phyloP scores from a whole-genome alignment of 2,329 filamentous ascomycete species.

The Thelonectria discophora region DNA sequence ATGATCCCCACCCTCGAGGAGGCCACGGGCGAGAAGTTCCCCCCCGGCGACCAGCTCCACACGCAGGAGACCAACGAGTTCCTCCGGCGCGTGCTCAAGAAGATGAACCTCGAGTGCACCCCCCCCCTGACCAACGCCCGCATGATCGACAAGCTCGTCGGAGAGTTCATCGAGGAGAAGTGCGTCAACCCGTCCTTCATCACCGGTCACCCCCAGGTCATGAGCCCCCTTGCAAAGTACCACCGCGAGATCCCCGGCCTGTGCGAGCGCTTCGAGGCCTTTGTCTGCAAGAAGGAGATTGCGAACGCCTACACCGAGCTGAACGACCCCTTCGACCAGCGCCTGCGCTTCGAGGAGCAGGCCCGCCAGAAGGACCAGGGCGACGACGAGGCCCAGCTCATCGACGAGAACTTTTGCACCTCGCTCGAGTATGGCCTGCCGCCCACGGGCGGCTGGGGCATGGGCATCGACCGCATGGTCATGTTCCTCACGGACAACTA shows the following conservation, averaged over 20 bases:
- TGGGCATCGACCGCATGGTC: constrained; percentile 92
- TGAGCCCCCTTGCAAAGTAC: constrained; percentile 97
- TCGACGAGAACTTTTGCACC: constrained; percentile 95
- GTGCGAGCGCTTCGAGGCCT: constrained; percentile 97
- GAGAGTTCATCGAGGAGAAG: constrained; percentile 93
- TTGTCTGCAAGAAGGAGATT: constrained; percentile 82
- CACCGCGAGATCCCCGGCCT: constrained; percentile 83
- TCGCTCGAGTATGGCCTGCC: constrained; percentile 90
- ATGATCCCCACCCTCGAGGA: constrained; percentile 91
- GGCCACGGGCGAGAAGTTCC: constrained; percentile 92
- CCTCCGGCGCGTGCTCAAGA: constrained; percentile 83
- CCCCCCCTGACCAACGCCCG: constrained; percentile 91
- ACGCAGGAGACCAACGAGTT: constrained; percentile 90
- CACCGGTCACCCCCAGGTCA: constrained; percentile 71
- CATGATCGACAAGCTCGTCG: constrained; percentile 95
- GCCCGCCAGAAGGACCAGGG: constrained; percentile 94
- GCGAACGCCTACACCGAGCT: constrained; percentile 97
- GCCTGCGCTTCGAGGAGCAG: constrained; percentile 87
- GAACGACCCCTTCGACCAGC: constrained; percentile 91
- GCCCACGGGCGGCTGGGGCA: constrained; percentile 94
- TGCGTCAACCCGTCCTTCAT: constrained; percentile 83
- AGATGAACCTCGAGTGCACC: constrained; percentile 89
- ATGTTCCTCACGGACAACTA: constrained; percentile 97
- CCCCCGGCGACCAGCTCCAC: constrained; percentile 86
- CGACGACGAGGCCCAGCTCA: constrained; percentile 94